Base-by-base conservation (phyloP, 176 grass and related monocot species). In the Carex scoparia region DNA sequence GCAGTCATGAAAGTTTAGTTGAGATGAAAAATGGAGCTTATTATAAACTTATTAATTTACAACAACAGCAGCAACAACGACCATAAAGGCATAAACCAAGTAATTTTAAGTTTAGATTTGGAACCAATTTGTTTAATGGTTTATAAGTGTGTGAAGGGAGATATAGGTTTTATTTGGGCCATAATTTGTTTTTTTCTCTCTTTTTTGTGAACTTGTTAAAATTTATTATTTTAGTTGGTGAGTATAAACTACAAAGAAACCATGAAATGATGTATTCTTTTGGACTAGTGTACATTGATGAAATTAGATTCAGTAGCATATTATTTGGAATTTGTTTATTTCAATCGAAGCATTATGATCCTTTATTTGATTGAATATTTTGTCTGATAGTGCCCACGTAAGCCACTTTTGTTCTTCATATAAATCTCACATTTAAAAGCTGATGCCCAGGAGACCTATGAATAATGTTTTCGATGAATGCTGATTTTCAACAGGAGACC, bases 11-110 rank as follows among this genome's bases (percentile, higher is more conserved):
- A 42, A 71, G 84, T 10, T 80, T 98, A 30, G 88, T 92, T 23
- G 89, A 95, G 78, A 95, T 92, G 84, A 90, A 79, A 86, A 85
- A 84, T 12, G 96, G 96, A 4, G 80, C 96, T 28, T 98, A 98
- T 79, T 91, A 82, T 53, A 98, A 98, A 85, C 86, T 98, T 27
- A 89, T 98, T 69, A 93, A 30, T 86, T 87, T 98, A 86, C 96
- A 97, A 77, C 90, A 91, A 67, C 87, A 97, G 35, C 83, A 93
- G 15, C 83, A 90, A 4, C 79, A 90, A 64, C 19, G 35, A 15
- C 44, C 44, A 46, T 30, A 77, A 56, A 61, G 8, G 7, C 44
- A 46, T 30, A 77, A 56, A 61, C 15, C 70, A 27, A 74, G 10
- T 0, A 38, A 31, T 54, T 27, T 48, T 56, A 55, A 77, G 49